phyloP scores from a whole-genome alignment of 2,329 filamentous ascomycete genomes.

The Diaporthe capsici region DNA sequence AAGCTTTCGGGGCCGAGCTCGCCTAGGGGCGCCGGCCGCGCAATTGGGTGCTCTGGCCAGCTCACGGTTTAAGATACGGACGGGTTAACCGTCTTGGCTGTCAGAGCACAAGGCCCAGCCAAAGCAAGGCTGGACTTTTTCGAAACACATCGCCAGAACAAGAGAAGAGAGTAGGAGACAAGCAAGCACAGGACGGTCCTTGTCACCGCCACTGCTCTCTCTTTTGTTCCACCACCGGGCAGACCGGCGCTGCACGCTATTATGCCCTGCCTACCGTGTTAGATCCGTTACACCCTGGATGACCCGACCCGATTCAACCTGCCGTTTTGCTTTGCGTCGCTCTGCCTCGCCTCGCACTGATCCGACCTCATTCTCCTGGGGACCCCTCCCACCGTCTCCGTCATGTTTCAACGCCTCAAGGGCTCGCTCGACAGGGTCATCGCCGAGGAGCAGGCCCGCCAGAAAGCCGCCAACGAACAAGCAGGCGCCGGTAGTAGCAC shows the following conservation, averaged over 20 bases:
- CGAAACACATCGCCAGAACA: conserved; percentile 30
- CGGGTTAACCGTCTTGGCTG: conserved; percentile 23
- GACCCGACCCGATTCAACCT: not conserved
- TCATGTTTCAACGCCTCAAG: conserved; percentile 76
- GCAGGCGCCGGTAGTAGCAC: conserved; percentile 42
- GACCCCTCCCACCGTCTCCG: not conserved
- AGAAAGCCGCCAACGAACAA: conserved; percentile 66
- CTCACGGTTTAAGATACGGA: conserved; percentile 29
- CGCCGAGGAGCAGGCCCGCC: conserved; percentile 90
- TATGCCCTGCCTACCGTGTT: conserved; percentile 18
- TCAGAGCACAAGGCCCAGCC: conserved; percentile 15
- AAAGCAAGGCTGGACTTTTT: conserved; percentile 30
- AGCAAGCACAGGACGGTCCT: too few relatives aligned
- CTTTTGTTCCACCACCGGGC: not conserved
- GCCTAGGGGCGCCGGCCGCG: conserved; percentile 2
- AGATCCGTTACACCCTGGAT: not conserved
- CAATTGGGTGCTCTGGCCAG: conserved; percentile 15
- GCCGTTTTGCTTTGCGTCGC: conserved; percentile 11
- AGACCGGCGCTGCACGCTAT: conserved; percentile 24
- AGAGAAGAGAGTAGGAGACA: not conserved
- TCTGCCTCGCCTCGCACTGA: not conserved
- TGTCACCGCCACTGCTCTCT: not conserved
- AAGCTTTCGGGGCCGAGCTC: conserved; percentile 32
- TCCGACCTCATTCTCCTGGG: not conserved
- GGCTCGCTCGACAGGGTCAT: conserved; percentile 89